Evolutionary conservation across 176 grass and related monocot species (phyloP).

Genomic region (Oryza brachyantha): DNA sequence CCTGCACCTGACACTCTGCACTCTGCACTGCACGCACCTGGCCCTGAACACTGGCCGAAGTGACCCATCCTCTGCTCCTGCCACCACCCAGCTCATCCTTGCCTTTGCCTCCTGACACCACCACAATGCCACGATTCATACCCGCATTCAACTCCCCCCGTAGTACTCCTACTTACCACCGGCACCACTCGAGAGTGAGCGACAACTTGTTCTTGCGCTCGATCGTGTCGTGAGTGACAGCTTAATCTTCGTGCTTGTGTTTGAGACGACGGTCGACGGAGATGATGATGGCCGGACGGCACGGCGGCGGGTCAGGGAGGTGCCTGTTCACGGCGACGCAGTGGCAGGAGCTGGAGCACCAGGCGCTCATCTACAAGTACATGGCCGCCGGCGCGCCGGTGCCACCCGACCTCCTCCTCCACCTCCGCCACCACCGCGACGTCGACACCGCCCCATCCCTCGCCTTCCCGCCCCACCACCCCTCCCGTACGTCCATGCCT

Average conservation of each 20-base stretch:
- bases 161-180: neutral
- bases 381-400: conserved; percentile 75
- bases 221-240: neutral
- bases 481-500: conserved; percentile 34
- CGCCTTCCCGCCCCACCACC: conserved; percentile 55
- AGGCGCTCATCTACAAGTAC: conserved; percentile 94
- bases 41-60: conserved; percentile 58
- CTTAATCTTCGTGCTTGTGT: neutral
- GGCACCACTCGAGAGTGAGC: neutral
- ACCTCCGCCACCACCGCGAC: conserved; percentile 48
- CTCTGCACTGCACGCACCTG: conserved; percentile 17
- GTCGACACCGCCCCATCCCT: conserved; percentile 59
- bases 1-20: no score
- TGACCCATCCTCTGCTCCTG: conserved; percentile 69
- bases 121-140: neutral
- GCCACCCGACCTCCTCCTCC: conserved; percentile 75
- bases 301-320: conserved; percentile 27
- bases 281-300: conserved; percentile 61
- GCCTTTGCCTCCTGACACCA: neutral
- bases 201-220: no score
- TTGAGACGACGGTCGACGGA: neutral
- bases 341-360: conserved; percentile 96
- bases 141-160: neutral
- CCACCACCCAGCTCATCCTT: conserved; percentile 28
- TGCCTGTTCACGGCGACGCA: conserved; percentile 77